phyloP scores from a whole-genome alignment of 441 rosid genomes.

The Rhodomyrtus psidioides region DNA sequence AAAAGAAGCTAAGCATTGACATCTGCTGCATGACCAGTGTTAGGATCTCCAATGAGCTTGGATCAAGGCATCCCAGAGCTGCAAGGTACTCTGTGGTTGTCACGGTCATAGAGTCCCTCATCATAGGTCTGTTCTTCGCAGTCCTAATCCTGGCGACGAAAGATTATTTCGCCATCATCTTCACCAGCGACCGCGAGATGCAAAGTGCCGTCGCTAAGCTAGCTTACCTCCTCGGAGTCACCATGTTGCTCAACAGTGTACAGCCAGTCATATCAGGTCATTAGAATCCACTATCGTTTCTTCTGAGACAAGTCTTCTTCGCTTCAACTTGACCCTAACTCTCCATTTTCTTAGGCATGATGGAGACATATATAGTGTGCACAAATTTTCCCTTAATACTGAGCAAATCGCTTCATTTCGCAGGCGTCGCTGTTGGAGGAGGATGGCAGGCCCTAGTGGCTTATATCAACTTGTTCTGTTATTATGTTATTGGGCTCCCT shows the following conservation, averaged over 20 bases:
- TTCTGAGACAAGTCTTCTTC: not conserved
- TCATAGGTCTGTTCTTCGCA: slow-evolving; percentile 53
- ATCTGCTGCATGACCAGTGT: slow-evolving; percentile 32
- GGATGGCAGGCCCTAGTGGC: slow-evolving; percentile 94
- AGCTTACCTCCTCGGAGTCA: slow-evolving; percentile 67
- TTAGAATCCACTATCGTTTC: not conserved
- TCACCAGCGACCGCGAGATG: slow-evolving; percentile 56
- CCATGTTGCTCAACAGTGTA: slow-evolving; percentile 74
- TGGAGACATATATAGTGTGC: not conserved
- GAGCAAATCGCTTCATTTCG: not conserved
- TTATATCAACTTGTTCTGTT: slow-evolving; percentile 71
- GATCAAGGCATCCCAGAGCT: slow-evolving; percentile 78
- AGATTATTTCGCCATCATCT: slow-evolving; percentile 53
- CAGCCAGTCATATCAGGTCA: slow-evolving; percentile 86
- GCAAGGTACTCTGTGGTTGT: slow-evolving; percentile 62
- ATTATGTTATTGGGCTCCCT: slow-evolving; percentile 60
- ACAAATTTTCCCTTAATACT: not conserved
- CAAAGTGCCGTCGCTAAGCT: slow-evolving; percentile 51
- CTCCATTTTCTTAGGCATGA: not conserved
- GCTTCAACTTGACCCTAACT: not conserved
- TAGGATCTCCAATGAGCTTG: slow-evolving; percentile 76
- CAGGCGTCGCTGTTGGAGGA: slow-evolving; percentile 91
- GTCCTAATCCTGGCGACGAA: slow-evolving; percentile 33
- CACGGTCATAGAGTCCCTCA: slow-evolving; percentile 42
- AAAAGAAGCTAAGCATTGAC: not conserved